Conservation (phyloP, 2,329 filamentous ascomycete genomes). For the Xylaria sp. region DNA sequence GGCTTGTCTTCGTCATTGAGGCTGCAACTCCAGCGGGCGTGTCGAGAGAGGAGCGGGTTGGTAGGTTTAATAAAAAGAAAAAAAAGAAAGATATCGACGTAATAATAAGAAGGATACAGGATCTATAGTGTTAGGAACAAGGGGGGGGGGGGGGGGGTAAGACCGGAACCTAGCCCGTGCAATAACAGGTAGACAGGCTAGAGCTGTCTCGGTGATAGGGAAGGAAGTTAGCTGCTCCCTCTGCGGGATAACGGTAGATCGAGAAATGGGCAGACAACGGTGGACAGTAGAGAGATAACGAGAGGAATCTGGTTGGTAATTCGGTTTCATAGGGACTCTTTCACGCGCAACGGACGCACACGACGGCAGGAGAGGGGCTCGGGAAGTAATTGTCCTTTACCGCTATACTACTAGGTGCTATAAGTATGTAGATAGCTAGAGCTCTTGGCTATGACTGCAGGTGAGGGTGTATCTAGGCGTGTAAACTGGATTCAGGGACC, state of each 20-base stretch:
- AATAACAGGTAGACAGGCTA: conserved; percentile 23
- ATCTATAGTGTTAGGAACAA: conserved; percentile 27
- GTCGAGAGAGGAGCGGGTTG: conserved; percentile 10
- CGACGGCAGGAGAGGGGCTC: conserved; percentile 23
- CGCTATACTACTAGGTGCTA: conserved; percentile 32
- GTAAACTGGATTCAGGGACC: conserved; percentile 32
- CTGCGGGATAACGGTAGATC: conserved; percentile 19
- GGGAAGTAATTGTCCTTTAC: conserved; percentile 31
- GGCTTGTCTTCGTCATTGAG: conserved; percentile 69
- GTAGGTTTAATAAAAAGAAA: conserved; percentile 14
- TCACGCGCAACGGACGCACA: conserved; percentile 29
- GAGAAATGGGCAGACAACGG: conserved; percentile 15
- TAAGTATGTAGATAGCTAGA: conserved; percentile 4
- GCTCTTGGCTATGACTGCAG: conserved; percentile 32
- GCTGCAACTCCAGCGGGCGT: conserved; percentile 32
- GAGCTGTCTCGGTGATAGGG: conserved; percentile 33
- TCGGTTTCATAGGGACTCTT: conserved; percentile 22
- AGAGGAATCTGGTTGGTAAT: conserved; percentile 23
- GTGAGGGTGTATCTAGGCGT: conserved; percentile 36
- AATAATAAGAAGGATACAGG: conserved; percentile 21
- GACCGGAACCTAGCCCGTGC: conserved; percentile 23
- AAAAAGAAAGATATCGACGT: conserved; percentile 19
- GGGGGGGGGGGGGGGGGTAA: conserved; percentile 30
- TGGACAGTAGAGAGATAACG: conserved; percentile 24
- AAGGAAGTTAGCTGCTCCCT: conserved; percentile 25